Base-by-base conservation (phyloP, 2,329 filamentous ascomycete species). In the Aspergillus piperis region DNA sequence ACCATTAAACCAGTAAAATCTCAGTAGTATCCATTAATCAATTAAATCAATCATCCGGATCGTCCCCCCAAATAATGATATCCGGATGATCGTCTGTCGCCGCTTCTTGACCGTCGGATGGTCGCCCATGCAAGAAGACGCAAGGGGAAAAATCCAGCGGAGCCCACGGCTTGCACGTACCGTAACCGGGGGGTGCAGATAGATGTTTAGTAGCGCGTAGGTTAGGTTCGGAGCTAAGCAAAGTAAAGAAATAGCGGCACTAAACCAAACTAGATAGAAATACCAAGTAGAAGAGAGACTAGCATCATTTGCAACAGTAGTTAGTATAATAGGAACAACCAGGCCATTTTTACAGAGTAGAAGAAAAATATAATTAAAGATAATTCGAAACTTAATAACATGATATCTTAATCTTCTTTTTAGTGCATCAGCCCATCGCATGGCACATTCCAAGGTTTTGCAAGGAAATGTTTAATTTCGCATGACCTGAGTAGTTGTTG, bases 131-230 rank as follows among this genome's bases (percentile, higher is more conserved):
- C 62, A 66, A 36, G 54, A 27, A 23, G 62, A 65, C 59, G 67
- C 66, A 69, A 68, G 67, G 66, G 65, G 64, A 62, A 36, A 36
- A 36, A 64, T 61, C 58, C 44, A 56, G 58, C 58, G 52, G 57
- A 58, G 62, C 59, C 63, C 63, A 65, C 58, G 60, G 56, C 56
- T 36, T 63, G 62, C 58, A 63, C 62, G 62, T 60, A 60, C 57
- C 47, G 27, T 23, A 15, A 15, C 47, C 17, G 47, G 11, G 7
- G 13, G 44, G 23, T 53, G 47, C n/a, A 39, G 53, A 38, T 57
- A 49, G 3, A 38, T 49, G 7, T 5, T 25, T 50, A 50, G 47
- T 49, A 23, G 25, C 15, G 13, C 25, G 47, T 49, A 49, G 47
- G 8, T 27, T 50, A 49, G 47, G 8, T 27, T 50, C 47, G 39